phyloP scores from a whole-genome alignment of 176 grass and related monocot species.

The Themeda triandra region DNA sequence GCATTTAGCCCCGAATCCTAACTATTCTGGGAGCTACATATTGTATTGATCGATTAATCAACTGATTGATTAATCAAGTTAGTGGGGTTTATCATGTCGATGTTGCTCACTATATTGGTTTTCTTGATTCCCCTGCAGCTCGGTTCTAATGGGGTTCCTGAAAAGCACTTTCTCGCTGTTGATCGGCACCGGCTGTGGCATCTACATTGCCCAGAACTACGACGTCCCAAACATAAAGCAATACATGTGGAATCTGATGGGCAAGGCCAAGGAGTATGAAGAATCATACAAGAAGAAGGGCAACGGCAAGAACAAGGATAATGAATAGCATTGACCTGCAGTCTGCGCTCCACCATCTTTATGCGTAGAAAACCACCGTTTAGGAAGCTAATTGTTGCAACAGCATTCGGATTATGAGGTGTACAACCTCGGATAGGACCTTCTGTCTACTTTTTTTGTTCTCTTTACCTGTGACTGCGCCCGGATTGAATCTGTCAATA shows the following conservation, averaged over 20 bases:
- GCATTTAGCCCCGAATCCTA: neutral
- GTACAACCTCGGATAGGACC: too few relatives aligned
- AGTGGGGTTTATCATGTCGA: neutral
- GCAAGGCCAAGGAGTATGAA: constrained; percentile 46
- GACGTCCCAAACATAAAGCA: constrained; percentile 65
- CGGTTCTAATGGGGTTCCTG: constrained; percentile 54
- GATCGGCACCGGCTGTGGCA: constrained; percentile 49
- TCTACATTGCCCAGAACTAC: constrained; percentile 90
- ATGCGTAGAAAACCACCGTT: too few relatives aligned
- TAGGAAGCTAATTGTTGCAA: too few relatives aligned
- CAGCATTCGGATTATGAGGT: too few relatives aligned
- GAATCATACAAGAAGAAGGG: constrained; percentile 53
- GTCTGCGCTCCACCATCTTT: neutral
- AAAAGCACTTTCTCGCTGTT: constrained; percentile 59
- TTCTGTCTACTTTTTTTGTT: too few relatives aligned
- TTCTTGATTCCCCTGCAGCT: constrained; percentile 9
- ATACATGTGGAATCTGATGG: constrained; percentile 28
- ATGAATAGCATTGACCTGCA: constrained; percentile 12
- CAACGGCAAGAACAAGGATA: constrained; percentile 25
- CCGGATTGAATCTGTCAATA: too few relatives aligned
- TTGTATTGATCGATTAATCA: neutral
- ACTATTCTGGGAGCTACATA: neutral
- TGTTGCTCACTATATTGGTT: neutral
- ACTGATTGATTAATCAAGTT: neutral
- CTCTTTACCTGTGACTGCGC: too few relatives aligned